phyloP scores from a whole-genome alignment of 1,139 yeast genomes.

The Saccharomyces pastorianus region DNA sequence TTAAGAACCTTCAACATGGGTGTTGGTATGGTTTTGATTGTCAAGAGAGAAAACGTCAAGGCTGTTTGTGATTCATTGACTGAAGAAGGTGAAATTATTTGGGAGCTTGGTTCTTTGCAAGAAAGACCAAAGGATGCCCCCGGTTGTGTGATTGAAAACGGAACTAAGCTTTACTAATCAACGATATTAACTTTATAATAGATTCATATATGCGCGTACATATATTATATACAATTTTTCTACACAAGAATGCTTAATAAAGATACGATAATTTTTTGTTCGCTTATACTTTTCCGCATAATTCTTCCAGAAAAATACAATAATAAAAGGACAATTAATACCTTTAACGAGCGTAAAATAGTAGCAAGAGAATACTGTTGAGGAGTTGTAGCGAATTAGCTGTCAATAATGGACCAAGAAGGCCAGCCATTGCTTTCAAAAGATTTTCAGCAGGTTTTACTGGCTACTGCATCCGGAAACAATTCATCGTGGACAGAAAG shows the following conservation, averaged over 20 bases:
- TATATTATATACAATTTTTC: background rate
- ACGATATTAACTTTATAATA: background rate
- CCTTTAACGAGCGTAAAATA: background rate
- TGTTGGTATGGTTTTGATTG: conserved; percentile 92
- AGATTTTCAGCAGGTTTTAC: conserved; percentile 26
- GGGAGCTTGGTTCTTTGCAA: conserved; percentile 67
- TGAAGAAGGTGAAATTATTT: conserved; percentile 67
- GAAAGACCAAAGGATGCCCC: conserved; percentile 44
- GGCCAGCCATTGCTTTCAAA: conserved; percentile 20
- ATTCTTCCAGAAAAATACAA: background rate
- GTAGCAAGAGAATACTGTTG: background rate
- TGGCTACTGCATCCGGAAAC: conserved; percentile 16
- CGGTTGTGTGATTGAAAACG: conserved; percentile 62
- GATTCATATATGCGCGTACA: background rate
- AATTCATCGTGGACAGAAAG: conserved; percentile 7
- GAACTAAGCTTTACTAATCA: conserved; percentile 47
- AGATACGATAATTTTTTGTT: conserved; percentile 1
- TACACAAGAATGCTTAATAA: background rate
- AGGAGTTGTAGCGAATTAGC: background rate
- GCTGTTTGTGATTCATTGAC: conserved; percentile 47
- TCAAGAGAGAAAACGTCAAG: conserved; percentile 53
- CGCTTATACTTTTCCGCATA: background rate
- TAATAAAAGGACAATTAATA: background rate
- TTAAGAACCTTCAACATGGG: conserved; percentile 93
- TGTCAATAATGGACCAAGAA: conserved; percentile 23